These are phyloP conservation scores for Steccherinum ochraceum DNA, from an alignment of 768 basidiomycete genomes.

Conservation along the genomic window DNA sequence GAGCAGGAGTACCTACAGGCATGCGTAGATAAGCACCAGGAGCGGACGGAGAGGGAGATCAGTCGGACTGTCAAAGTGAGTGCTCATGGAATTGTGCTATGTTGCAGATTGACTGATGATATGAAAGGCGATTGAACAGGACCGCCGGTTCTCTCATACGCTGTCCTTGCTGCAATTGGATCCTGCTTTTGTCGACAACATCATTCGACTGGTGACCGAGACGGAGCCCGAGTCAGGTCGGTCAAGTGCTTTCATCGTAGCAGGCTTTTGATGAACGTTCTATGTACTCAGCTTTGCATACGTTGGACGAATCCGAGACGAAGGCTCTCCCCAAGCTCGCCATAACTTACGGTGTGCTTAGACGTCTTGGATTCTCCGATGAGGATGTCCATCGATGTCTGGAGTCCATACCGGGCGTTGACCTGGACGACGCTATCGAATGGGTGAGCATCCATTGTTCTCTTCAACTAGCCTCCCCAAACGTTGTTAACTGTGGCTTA, in stretches of 20 bases:
- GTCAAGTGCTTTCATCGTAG: constrained; percentile 23
- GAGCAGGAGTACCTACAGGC: constrained; percentile 60
- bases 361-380: constrained; percentile 71
- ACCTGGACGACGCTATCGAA: constrained; percentile 84
- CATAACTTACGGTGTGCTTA: constrained; percentile 74
- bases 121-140: constrained; percentile 72
- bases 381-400: constrained; percentile 69
- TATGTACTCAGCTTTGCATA: constrained; percentile 7
- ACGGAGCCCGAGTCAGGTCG: constrained; percentile 15
- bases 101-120: neutral
- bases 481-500: constrained; percentile 21
- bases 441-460: constrained; percentile 55
- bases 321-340: constrained; percentile 67
- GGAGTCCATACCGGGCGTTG: constrained; percentile 51
- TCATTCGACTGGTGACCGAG: constrained; percentile 47
- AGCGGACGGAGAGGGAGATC: constrained; percentile 86
- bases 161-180: constrained; percentile 63
- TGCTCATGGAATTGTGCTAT: neutral
- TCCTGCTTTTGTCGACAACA: constrained; percentile 45
- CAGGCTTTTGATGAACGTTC: constrained; percentile 10
- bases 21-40: constrained; percentile 77
- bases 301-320: constrained; percentile 56
- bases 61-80: constrained; percentile 62
- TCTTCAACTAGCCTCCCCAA: neutral
- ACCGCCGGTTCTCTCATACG: constrained; percentile 64